Evolutionary conservation across 2,329 filamentous ascomycete species (phyloP), one percentile per base, ranked within the genome.

Genomic region (Ophiostoma quercus): DNA sequence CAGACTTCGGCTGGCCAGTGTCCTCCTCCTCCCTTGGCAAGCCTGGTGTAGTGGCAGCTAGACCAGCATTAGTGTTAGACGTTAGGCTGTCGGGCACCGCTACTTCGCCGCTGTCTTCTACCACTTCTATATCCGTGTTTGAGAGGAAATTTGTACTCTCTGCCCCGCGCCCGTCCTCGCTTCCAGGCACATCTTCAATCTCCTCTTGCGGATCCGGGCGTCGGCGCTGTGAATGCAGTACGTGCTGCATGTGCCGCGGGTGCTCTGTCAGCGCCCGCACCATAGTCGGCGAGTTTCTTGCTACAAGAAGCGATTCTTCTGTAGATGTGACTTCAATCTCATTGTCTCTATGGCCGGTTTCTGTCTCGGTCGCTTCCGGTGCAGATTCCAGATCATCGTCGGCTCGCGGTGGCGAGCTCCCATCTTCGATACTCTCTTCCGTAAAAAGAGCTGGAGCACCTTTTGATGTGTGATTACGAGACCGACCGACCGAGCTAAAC

Each of bases 381-480:
- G 51, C 51, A 25, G 51, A 5, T 32, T 37, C 16, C 60, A 1
- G 2, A 3, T 12, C 34, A 32, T 34, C 7, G 11, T 68, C 14
- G 11, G 16, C 57, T n/a, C 65, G n/a, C 4, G 54, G 66, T 11
- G 71, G 69, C 2, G 71, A 72, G 57, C 72, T 73, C 14, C 62
- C 68, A 16, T 73, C 72, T 41, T 73, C 72, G 67, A 73, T 72
- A 2, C 51, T 65, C 3, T 73, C 72, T 19, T 37, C 67, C 4
- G 41, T 29, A 25, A 5, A 2, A 12, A 16, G 57, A 4, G 25
- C 8, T 12, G 54, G 54, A 60, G 25, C 25, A 2, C 25, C 12
- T 3, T 14, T 43, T 1, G 11, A 11, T 16, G 32, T n/a, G 14
- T 43, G 60, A 22, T 60, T 22, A 9, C n/a, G 19, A 12, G 37